Percentiles rank a stretch among this genome's conserved stretches.
Conservation (phyloP, 148 eudicot species). For the Rhododendron williamsianum region DNA sequence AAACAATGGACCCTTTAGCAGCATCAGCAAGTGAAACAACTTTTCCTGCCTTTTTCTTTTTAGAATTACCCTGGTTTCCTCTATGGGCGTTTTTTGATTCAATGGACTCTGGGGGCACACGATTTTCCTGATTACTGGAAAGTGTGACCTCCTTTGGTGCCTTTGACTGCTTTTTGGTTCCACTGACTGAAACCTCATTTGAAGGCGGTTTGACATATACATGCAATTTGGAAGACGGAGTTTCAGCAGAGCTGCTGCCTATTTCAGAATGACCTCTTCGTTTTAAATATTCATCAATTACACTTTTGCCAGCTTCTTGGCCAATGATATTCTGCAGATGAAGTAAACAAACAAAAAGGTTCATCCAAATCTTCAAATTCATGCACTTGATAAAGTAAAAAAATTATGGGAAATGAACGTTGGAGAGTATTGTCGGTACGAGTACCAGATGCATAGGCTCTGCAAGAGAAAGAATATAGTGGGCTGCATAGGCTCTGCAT, state of each 20-base stretch:
- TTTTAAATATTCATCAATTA: slow-evolving; percentile 74
- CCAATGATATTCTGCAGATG: slow-evolving; percentile 80
- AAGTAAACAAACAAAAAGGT: not conserved
- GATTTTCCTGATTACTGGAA: slow-evolving; percentile 41
- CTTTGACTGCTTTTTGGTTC: slow-evolving; percentile 50
- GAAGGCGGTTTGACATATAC: slow-evolving; percentile 89
- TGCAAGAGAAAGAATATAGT: not conserved
- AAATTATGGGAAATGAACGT: not conserved
- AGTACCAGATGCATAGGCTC: not conserved
- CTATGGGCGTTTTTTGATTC: slow-evolving; percentile 26
- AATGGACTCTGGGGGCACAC: slow-evolving; percentile 19
- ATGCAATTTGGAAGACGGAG: slow-evolving; percentile 55
- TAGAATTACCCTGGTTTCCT: slow-evolving; percentile 47
- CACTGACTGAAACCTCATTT: slow-evolving; percentile 37
- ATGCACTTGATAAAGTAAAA: not conserved
- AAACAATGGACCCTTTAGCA: slow-evolving; percentile 87
- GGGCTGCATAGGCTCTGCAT: not conserved
- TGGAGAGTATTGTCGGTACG: not conserved
- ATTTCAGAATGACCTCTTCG: slow-evolving; percentile 61
- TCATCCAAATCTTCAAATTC: not conserved
- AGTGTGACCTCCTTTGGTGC: slow-evolving; percentile 53
- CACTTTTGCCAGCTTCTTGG: slow-evolving; percentile 70
- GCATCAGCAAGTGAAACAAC: slow-evolving; percentile 90
- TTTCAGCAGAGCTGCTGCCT: slow-evolving; percentile 23
- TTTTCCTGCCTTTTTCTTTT: slow-evolving; percentile 84